Conservation (phyloP, 305 asterid species). For the Fraxinus nigra region DNA sequence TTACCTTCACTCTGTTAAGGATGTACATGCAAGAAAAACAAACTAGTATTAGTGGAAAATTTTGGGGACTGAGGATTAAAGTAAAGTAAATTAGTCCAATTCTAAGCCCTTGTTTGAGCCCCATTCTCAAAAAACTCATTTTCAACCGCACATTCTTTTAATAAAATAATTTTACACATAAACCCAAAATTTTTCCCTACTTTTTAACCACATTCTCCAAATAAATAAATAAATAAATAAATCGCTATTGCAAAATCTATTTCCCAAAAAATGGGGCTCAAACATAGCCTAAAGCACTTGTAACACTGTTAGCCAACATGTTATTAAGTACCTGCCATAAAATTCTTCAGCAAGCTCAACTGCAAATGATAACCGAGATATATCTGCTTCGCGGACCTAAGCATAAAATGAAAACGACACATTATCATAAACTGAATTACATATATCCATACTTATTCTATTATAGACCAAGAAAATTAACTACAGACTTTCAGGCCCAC, state of each 20-base stretch:
- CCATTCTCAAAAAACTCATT: too few species aligned
- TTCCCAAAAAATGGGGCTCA: background rate
- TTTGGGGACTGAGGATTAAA: slow-evolving; percentile 2
- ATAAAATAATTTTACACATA: too few species aligned
- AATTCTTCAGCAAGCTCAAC: slow-evolving; percentile 99
- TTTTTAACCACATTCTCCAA: too few species aligned
- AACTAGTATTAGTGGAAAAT: slow-evolving; percentile 33
- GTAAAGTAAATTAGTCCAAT: slow-evolving; percentile 18
- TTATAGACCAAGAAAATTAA: background rate
- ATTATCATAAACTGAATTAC: slow-evolving; percentile 7
- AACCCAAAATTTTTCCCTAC: too few species aligned
- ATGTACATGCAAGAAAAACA: slow-evolving; percentile 25
- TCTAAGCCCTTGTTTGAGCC: too few species aligned
- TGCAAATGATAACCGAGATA: slow-evolving; percentile 91
- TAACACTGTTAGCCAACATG: slow-evolving; percentile 15
- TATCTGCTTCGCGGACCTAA: slow-evolving; percentile 98
- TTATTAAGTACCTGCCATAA: slow-evolving; percentile 73
- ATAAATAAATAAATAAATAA: too few species aligned
- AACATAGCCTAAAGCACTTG: slow-evolving; percentile 3
- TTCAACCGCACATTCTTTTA: too few species aligned
- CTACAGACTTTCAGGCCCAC: background rate
- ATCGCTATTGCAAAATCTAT: background rate
- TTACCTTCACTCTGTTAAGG: slow-evolving; percentile 86
- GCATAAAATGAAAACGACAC: slow-evolving; percentile 24
- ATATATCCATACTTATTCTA: background rate